A percentile compares a stretch with the other conserved stretches of the same genome.
These are phyloP conservation scores for Rutstroemia sp. DNA, from an alignment of 2,329 filamentous ascomycete species.

Conservation along the genomic window DNA sequence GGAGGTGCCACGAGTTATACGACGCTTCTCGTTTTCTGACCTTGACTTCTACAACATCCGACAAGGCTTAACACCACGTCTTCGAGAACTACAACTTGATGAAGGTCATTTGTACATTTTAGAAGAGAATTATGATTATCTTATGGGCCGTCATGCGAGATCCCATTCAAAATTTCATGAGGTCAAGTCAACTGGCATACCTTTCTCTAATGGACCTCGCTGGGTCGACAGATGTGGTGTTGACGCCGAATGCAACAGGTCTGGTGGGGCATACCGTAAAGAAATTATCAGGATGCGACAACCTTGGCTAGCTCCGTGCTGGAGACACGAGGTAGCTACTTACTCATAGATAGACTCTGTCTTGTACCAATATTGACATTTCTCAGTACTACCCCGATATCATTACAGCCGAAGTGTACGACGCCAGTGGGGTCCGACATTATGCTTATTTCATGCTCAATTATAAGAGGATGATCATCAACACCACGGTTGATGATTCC, in stretches of 20 bases:
- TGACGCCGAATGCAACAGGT: constrained; percentile 20
- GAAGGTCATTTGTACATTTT: constrained; percentile 43
- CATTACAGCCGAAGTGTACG: constrained; percentile 39
- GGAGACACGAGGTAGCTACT: constrained; percentile 37
- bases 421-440: constrained; percentile 39
- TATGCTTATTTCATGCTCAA: constrained; percentile 41
- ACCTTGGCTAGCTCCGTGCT: constrained; percentile 39
- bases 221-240: constrained; percentile 41
- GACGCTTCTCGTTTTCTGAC: constrained; percentile 41
- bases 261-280: constrained; percentile 15
- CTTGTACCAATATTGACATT: background rate
- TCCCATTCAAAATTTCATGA: constrained; percentile 36
- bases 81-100: constrained; percentile 43
- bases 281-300: constrained; percentile 16
- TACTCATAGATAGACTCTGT: background rate
- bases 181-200: constrained; percentile 45
- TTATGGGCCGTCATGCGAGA: constrained; percentile 38
- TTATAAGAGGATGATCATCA: constrained; percentile 39
- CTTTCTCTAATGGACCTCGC: constrained; percentile 44
- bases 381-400: constrained; percentile 41
- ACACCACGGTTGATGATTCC: constrained; percentile 32
- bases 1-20: constrained; percentile 38
- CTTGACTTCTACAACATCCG: constrained; percentile 46
- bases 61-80: constrained; percentile 42
- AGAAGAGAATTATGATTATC: constrained; percentile 47